Conservation (phyloP, 805 yeast species). For the Blastobotrys robertii region DNA sequence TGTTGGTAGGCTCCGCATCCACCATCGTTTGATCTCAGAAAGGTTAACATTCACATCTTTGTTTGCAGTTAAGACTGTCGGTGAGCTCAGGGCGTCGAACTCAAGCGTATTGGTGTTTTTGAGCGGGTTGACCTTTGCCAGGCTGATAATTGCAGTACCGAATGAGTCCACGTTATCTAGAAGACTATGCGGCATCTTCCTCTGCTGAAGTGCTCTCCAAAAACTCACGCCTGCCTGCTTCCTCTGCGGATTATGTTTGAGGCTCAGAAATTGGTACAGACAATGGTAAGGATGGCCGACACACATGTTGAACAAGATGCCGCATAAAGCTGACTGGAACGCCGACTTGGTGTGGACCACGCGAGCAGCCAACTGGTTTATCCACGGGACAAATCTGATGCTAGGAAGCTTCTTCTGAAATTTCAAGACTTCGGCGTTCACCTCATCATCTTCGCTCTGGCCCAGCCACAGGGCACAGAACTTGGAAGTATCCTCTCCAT, state of each 20-base stretch:
- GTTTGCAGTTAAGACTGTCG: not conserved
- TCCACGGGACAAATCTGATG: conserved; percentile 66
- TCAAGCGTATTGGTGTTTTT: not conserved
- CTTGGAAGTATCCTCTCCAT: conserved; percentile 53
- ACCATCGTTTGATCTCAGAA: not conserved
- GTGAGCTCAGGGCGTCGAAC: not conserved
- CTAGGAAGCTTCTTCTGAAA: conserved; percentile 40
- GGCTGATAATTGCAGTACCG: not conserved
- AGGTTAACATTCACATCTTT: too few relatives aligned
- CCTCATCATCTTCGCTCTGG: conserved; percentile 35
- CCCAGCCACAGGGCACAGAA: conserved; percentile 82
- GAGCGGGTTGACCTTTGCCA: not conserved
- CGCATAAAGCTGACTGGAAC: conserved; percentile 49
- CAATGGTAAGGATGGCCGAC: conserved; percentile 63
- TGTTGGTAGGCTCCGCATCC: not conserved
- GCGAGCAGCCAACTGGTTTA: conserved; percentile 70
- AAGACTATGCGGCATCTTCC: not conserved
- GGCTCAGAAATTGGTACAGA: conserved; percentile 35
- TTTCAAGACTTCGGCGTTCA: conserved; percentile 35
- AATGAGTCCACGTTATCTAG: not conserved
- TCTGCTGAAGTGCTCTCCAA: not conserved
- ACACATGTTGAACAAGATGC: conserved; percentile 39
- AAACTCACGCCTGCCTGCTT: not conserved
- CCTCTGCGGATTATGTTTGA: conserved; percentile 6
- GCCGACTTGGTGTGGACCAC: conserved; percentile 40